Evolutionary conservation across 2,329 filamentous ascomycete genomes (phyloP), one percentile per base, ranked within the genome.

Genomic region (Colletotrichum limetticola): DNA sequence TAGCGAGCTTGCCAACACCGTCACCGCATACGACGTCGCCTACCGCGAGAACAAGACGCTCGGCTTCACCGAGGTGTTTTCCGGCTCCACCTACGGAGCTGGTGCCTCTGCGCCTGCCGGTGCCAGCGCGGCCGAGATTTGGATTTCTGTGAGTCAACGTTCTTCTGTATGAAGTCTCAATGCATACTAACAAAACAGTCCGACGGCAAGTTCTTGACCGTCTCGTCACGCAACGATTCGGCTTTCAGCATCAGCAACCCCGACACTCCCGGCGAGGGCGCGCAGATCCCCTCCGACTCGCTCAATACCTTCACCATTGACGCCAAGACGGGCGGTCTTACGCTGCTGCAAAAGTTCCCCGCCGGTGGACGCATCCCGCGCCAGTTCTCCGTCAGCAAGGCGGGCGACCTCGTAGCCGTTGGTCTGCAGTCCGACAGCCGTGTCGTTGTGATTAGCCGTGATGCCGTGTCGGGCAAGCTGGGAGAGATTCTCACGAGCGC

Each of bases 191-290:
- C 42, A 12, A 14, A 8, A 24, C 66, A 91, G 89, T 88, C 89
- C 61, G 88, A 91, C 77, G 84, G 86, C 72, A 88, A 86, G 46
- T 93, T 91, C 83, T 79, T 95, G 64, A 85, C 93, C 76, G 87
- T 93, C 55, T 92, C 91, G 2, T 93, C 93, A 75, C 91, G 94
- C 74, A 88, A 89, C 78, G 92, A 92, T 78, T 85, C 83, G 57
- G 82, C 86, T 26, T 88, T 91, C 78, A 77, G 77, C 16, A 84
- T 89, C 68, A 81, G 85, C 69, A 85, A 85, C 80, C 85, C 84
- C 76, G 84, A 87, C 76, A 67, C 81, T 71, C 74, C 77, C 75
- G 84, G 87, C 78, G 81, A 76, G 74, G 75, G 71, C 35, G 65
- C 66, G 9, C 46, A 66, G 24, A 84, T 91, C 68, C 78, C 85